phyloP scores from a whole-genome alignment of 2,329 filamentous ascomycete genomes.

The Xenoacremonium recifei region DNA sequence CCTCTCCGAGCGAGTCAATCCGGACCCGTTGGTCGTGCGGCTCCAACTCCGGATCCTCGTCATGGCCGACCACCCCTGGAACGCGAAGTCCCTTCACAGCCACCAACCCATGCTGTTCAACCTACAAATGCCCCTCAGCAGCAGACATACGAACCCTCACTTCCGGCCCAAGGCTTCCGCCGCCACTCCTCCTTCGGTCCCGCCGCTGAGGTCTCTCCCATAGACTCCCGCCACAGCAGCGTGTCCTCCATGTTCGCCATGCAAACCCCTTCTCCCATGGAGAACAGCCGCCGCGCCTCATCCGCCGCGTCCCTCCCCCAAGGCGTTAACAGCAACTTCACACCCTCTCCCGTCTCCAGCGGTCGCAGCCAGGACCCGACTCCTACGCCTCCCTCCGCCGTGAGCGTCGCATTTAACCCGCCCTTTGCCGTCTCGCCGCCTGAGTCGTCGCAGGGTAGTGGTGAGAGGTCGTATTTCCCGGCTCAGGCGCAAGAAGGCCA shows the following conservation, averaged over 20 bases:
- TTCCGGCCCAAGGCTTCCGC: constrained; percentile 7
- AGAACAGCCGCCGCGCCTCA: constrained; percentile 20
- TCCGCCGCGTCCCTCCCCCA: constrained; percentile 16
- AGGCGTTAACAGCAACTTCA: constrained; percentile 6
- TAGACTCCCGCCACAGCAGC: constrained; percentile 25
- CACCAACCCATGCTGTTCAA: neutral
- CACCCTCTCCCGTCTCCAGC: constrained; percentile 25
- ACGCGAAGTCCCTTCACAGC: neutral
- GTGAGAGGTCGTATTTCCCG: constrained; percentile 17
- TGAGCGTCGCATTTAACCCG: neutral
- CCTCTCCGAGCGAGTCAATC: neutral
- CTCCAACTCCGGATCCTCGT: too few species aligned
- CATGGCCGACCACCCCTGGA: neutral
- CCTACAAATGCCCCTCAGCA: neutral
- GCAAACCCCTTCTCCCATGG: constrained; percentile 30
- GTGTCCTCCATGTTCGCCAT: constrained; percentile 19
- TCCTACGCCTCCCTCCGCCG: constrained; percentile 15
- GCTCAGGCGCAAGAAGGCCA: constrained; percentile 16
- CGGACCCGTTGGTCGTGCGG: neutral
- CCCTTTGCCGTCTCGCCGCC: neutral
- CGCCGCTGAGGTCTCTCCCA: constrained; percentile 22
- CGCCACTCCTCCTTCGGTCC: constrained; percentile 26
- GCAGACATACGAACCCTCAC: neutral
- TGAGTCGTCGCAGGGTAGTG: neutral
- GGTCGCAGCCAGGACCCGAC: constrained; percentile 14